Evolutionary conservation across 345 rosid species (phyloP), one percentile per base, ranked within the genome.

Genomic region (Isatis tinctoria): DNA sequence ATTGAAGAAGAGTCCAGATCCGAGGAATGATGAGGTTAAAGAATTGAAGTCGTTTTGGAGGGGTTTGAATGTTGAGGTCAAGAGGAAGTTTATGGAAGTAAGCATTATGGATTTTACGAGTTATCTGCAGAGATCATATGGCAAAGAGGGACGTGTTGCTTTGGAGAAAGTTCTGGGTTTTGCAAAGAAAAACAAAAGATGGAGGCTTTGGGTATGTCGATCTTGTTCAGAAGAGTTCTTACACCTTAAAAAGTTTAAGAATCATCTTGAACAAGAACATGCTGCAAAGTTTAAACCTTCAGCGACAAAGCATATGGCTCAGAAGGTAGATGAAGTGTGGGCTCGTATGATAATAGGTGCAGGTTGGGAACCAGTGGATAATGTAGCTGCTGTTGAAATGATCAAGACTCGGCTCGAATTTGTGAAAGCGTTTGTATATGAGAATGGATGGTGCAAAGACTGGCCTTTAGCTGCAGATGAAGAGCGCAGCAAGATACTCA

Each of bases 401-500:
- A 69, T 76, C 35, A 70, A 69, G 6, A 53, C 28, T 28, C 59
- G 4, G 60, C 59, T 69, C 4, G 27, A n/a, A 13, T 3, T 33
- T 53, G 65, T 62, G 66, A 27, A 44, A 62, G 49, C 28, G 8
- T 61, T 69, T 54, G 54, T 49, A 37, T 53, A 54, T 62, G 70
- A 69, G 65, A 76, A 45, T 13, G 79, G 79, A 53, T 76, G 79
- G 79, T 76, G 66, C n/a, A 56, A 4, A 62, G 58, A 63, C 32
- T 69, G 78, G 78, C 78, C 65, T 33, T 12, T 62, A 8, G 64
- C 43, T 69, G 32, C 1, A 2, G 79, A 76, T 63, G 65, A 44
- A 69, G 65, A 62, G 17, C 66, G 70, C 12, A 4, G 20, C 8
- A 26, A 44, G 26, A 35, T 61, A 44, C 79, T 76, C 52, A 11